phyloP scores from a whole-genome alignment of 148 eudicot species.

The Oxyria digyna region DNA sequence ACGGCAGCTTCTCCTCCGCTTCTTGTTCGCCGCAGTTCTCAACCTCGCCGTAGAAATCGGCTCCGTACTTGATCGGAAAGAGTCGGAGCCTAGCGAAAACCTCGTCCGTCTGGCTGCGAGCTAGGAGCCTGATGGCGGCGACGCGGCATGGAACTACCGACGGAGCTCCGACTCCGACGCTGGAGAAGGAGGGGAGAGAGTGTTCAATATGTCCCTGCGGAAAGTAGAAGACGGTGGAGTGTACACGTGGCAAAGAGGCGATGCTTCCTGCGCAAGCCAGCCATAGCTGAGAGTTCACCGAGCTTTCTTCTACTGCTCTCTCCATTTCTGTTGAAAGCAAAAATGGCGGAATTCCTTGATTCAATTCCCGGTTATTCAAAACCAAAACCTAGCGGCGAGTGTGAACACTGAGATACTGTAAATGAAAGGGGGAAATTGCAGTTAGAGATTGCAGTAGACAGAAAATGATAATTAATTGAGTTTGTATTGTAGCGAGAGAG shows the following conservation, averaged over 20 bases:
- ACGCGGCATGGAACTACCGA: slow-evolving; percentile 29
- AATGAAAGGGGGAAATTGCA: too few relatives aligned
- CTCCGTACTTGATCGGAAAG: slow-evolving; percentile 13
- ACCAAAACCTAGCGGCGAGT: background rate
- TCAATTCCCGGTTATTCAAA: background rate
- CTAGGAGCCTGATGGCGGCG: slow-evolving; percentile 17
- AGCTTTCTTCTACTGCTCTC: background rate
- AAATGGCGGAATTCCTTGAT: background rate
- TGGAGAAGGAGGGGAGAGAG: slow-evolving; percentile 2
- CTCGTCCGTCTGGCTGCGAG: slow-evolving; percentile 27
- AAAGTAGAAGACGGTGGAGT: slow-evolving; percentile 42
- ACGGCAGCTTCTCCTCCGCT: slow-evolving; percentile 9
- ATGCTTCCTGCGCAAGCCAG: slow-evolving; percentile 31
- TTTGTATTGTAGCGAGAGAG: too few relatives aligned
- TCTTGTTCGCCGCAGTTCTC: slow-evolving; percentile 9
- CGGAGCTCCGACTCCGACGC: background rate
- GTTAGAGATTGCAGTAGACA: too few relatives aligned
- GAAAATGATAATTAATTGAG: too few relatives aligned
- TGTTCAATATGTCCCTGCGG: slow-evolving; percentile 55
- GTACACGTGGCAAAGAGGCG: slow-evolving; percentile 21
- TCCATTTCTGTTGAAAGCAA: background rate
- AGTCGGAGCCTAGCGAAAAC: slow-evolving; percentile 25
- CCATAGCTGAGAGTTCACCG: slow-evolving; percentile 19
- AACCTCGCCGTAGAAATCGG: slow-evolving; percentile 13
- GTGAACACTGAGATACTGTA: background rate